A percentile compares a stretch with the other conserved stretches of the same genome.
phyloP scores from a whole-genome alignment of 177 flowering plant genomes.

The Telopea speciosissima region DNA sequence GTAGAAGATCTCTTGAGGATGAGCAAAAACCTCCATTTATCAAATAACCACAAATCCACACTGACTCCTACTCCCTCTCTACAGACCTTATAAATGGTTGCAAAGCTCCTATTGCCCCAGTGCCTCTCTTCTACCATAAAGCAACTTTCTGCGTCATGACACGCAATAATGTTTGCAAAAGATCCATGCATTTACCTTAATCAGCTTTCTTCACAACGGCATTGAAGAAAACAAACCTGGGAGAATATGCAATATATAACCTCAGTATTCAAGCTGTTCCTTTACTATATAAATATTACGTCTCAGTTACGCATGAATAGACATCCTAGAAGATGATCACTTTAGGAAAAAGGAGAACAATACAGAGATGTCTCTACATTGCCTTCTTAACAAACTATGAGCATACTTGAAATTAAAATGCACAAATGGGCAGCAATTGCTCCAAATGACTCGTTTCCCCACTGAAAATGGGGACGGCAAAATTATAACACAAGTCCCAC shows the following conservation, averaged over 20 bases:
- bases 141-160: constrained; percentile 56
- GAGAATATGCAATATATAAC: constrained; percentile 13
- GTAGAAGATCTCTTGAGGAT: constrained; percentile 45
- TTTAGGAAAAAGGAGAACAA: neutral
- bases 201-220: constrained; percentile 31
- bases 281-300: neutral
- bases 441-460: too few species aligned
- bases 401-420: neutral
- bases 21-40: constrained; percentile 57
- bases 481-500: too few species aligned
- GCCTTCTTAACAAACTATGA: neutral
- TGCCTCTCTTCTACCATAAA: constrained; percentile 80
- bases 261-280: neutral
- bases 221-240: constrained; percentile 25
- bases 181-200: constrained; percentile 39
- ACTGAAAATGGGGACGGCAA: too few species aligned
- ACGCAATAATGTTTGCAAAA: constrained; percentile 31
- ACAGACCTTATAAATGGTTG: constrained; percentile 59
- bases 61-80: constrained; percentile 62
- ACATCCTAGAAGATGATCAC: neutral
- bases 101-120: constrained; percentile 79
- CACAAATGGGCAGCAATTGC: too few species aligned
- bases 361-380: neutral
- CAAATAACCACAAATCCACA: constrained; percentile 56
- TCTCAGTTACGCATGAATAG: neutral